These are phyloP conservation scores for Geotrichum ghanense DNA, from an alignment of 805 yeast genomes.

Conservation along the genomic window DNA sequence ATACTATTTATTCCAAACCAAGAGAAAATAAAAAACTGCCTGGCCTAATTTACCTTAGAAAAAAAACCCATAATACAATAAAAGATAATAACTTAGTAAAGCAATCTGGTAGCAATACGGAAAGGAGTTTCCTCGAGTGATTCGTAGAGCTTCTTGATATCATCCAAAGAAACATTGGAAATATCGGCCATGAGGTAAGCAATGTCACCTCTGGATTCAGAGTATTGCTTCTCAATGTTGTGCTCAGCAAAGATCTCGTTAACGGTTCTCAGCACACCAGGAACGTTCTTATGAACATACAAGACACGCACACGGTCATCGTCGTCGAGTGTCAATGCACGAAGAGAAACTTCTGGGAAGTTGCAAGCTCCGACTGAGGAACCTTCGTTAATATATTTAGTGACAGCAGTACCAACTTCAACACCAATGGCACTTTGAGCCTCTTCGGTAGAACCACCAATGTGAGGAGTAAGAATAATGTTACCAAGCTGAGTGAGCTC, in stretches of 20 bases:
- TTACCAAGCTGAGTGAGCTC: slow-evolving; percentile 77
- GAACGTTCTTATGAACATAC: slow-evolving; percentile 94
- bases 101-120: slow-evolving; percentile 81
- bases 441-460: slow-evolving; percentile 98
- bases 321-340: slow-evolving; percentile 81
- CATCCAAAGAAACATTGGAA: slow-evolving; percentile 68
- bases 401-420: slow-evolving; percentile 79
- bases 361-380: slow-evolving; percentile 89
- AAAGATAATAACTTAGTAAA: slow-evolving; percentile 41
- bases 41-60: no score
- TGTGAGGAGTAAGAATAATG: slow-evolving; percentile 90
- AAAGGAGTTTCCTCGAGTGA: slow-evolving; percentile 81
- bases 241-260: slow-evolving; percentile 89
- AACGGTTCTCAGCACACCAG: slow-evolving; percentile 96
- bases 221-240: slow-evolving; percentile 95
- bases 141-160: slow-evolving; percentile 74
- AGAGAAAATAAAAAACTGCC: no score
- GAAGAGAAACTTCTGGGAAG: slow-evolving; percentile 94
- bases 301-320: slow-evolving; percentile 77
- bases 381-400: slow-evolving; percentile 94
- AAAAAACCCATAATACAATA: background rate
- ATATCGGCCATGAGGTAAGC: slow-evolving; percentile 98
- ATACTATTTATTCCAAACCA: no score
- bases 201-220: slow-evolving; percentile 92
- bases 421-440: slow-evolving; percentile 97